Evolutionary conservation across 345 rosid genomes (phyloP).

Genomic region (Abelmoschus esculentus): DNA sequence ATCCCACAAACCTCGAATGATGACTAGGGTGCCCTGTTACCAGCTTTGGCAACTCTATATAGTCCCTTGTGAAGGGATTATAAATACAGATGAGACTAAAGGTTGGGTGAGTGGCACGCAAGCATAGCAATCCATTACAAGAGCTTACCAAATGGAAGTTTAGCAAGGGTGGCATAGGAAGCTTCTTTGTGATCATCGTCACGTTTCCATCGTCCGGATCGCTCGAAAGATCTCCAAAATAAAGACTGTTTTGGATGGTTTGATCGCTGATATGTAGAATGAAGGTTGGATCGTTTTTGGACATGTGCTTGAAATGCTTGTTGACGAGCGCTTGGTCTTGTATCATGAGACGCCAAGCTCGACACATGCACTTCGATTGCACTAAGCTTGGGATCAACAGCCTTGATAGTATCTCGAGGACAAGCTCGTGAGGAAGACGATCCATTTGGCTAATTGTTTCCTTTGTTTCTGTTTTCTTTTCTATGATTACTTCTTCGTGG

Average conservation of each 20-base stretch:
- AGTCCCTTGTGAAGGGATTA: conserved; percentile 48
- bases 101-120: conserved; percentile 24
- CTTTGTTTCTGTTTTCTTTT: neutral
- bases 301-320: conserved; percentile 13
- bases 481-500: conserved; percentile 7
- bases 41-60: conserved; percentile 29
- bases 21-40: conserved; percentile 12
- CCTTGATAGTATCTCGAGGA: conserved; percentile 49
- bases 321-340: conserved; percentile 29
- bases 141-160: conserved; percentile 33
- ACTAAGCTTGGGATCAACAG: conserved; percentile 45
- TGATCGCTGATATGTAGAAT: conserved; percentile 43
- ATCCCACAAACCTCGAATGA: conserved; percentile 40
- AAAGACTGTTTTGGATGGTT: conserved; percentile 44
- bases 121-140: conserved; percentile 51
- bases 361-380: conserved; percentile 39
- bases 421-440: conserved; percentile 48
- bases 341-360: conserved; percentile 33
- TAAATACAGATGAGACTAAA: conserved; percentile 20
- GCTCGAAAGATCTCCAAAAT: conserved; percentile 34
- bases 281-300: conserved; percentile 32
- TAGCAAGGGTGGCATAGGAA: conserved; percentile 21
- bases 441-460: conserved; percentile 26
- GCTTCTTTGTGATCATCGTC: conserved; percentile 26
- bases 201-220: conserved; percentile 3